Conservation (phyloP, 2,329 filamentous ascomycete species). For the Raffaelea albimanens region DNA sequence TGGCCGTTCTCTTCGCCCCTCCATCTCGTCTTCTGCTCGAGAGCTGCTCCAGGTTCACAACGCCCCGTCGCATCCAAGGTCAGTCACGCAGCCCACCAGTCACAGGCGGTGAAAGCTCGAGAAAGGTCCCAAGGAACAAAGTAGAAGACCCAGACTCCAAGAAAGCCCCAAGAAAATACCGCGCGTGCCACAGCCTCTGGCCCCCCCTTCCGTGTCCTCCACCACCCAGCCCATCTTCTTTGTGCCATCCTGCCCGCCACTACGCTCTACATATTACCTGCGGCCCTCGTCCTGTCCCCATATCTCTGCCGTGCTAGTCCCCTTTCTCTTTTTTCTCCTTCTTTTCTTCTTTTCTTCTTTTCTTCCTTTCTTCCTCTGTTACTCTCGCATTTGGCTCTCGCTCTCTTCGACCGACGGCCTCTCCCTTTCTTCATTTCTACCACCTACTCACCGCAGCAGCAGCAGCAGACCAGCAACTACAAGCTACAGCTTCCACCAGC, state of each 20-base stretch:
- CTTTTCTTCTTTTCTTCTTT: background rate
- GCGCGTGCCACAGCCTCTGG: slow-evolving; percentile 2
- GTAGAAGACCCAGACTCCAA: slow-evolving; percentile 2
- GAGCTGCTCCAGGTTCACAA: background rate
- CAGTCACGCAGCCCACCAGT: slow-evolving; percentile 1
- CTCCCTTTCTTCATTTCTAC: background rate
- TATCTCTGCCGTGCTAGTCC: background rate
- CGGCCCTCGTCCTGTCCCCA: background rate
- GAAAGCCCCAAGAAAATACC: slow-evolving; percentile 6
- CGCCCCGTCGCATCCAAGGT: slow-evolving; percentile 4
- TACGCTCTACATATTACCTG: background rate
- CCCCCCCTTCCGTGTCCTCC: background rate
- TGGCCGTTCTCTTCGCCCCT: background rate
- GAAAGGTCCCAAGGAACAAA: background rate
- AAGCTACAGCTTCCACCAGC: background rate
- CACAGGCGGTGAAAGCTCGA: background rate
- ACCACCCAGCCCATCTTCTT: slow-evolving; percentile 3
- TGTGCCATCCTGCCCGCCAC: background rate
- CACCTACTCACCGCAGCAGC: background rate
- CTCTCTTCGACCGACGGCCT: background rate
- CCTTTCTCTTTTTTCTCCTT: background rate
- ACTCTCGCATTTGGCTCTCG: background rate
- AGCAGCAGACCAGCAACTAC: too few relatives aligned
- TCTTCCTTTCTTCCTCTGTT: background rate
- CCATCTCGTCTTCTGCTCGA: background rate